Conservation (phyloP, 2,329 filamentous ascomycete species). For the Alternaria ethzedia region DNA sequence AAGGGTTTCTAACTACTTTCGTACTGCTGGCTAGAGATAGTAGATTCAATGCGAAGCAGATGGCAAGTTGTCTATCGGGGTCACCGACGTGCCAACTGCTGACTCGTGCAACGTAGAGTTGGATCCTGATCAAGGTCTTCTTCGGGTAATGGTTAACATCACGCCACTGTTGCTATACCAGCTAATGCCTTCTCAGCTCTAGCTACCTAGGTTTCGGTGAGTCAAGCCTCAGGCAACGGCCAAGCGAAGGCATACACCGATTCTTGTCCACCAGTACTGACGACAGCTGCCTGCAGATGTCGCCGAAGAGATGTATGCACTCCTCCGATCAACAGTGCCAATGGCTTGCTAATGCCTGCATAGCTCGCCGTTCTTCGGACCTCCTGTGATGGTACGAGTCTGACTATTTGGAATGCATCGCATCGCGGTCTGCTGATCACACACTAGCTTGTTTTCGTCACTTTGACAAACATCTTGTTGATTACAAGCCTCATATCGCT, state of each 20-base stretch:
- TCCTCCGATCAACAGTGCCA: not conserved
- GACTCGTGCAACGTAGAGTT: slow-evolving; percentile 54
- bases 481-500: slow-evolving; percentile 81
- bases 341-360: slow-evolving; percentile 17
- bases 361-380: slow-evolving; percentile 59
- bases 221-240: slow-evolving; percentile 35
- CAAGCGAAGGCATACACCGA: slow-evolving; percentile 3
- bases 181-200: slow-evolving; percentile 49
- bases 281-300: slow-evolving; percentile 46
- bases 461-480: slow-evolving; percentile 77
- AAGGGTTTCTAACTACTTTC: slow-evolving; percentile 86
- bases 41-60: slow-evolving; percentile 67
- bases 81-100: slow-evolving; percentile 3
- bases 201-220: slow-evolving; percentile 74
- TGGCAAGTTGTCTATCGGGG: slow-evolving; percentile 51
- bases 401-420: slow-evolving; percentile 15
- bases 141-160: slow-evolving; percentile 62
- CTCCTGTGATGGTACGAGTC: slow-evolving; percentile 60
- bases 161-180: not conserved
- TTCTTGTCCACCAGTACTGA: slow-evolving; percentile 27
- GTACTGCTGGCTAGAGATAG: slow-evolving; percentile 74
- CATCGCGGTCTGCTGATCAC: slow-evolving; percentile 34
- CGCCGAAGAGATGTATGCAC: slow-evolving; percentile 52
- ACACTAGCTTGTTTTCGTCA: slow-evolving; percentile 71
- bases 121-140: slow-evolving; percentile 80